Base-by-base conservation (phyloP, 192 early-diverging fungal genomes). In the Linnemannia zychae region DNA sequence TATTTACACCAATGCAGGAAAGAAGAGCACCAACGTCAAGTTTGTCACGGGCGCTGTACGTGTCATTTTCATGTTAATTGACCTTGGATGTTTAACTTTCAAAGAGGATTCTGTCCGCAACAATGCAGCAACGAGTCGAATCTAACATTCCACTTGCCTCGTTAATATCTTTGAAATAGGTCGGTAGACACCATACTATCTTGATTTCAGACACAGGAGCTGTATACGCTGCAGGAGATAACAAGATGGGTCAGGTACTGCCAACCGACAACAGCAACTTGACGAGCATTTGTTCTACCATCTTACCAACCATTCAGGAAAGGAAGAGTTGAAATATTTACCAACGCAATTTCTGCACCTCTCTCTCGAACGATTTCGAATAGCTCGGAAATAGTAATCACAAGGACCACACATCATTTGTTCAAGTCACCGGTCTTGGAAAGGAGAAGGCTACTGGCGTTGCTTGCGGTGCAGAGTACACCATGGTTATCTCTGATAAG, bases 381-480 rank as follows among this genome's bases (percentile, higher is more conserved):
- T 52, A 88, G 87, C 82, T 90, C 12, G 85, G 87, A 17, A 67
- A 87, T 33, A 48, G 65, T 20, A 78, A 81, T 65, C 72, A 80
- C 44, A 82, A 87, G 37, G 85, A 87, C 17, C 75, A 88, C 50
- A 34, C 72, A 4, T 79, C 81, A 0, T 87, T 89, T 49, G 75
- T 80, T 9, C 82, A 78, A 17, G 74, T 90, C 24, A 72, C 71
- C 46, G 66, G 81, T n/a, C 72, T 91, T 28, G 79, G 68, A 28
- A 84, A 84, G 33, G 85, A 89, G 50, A 89, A 83, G n/a, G 84
- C 82, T 28, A 71, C 78, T 37, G 65, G 73, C 9, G 88, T 81
- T 46, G 80, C 90, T 18, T 91, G 90, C 71, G 90, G 90, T 65
- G 80, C 88, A 15, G 88, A 91, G 34, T 91, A 85, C 40, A 88